Conservation (phyloP, 129 eudicot genomes). For the Logfia minima region DNA sequence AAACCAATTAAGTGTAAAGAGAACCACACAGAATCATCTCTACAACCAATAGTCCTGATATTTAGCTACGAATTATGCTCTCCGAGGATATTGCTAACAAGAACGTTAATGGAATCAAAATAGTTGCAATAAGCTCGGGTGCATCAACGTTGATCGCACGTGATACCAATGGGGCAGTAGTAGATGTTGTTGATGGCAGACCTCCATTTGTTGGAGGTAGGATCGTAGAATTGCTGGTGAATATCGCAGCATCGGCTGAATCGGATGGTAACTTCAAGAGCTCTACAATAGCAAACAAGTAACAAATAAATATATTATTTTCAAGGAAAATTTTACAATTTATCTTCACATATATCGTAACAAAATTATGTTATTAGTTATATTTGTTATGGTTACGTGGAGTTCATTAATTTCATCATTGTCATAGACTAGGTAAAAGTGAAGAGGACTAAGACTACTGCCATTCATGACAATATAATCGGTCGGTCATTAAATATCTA, state of each 20-base stretch:
- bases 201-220: slow-evolving; percentile 16
- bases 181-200: slow-evolving; percentile 11
- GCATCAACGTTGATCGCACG: slow-evolving; percentile 16
- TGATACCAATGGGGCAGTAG: background rate
- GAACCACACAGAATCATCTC: background rate
- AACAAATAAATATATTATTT: too few relatives aligned
- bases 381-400: background rate
- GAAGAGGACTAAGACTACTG: background rate
- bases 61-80: slow-evolving; percentile 12
- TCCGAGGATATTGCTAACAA: slow-evolving; percentile 19
- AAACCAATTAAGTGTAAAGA: slow-evolving; percentile 1
- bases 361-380: too few relatives aligned
- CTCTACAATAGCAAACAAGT: slow-evolving; percentile 3
- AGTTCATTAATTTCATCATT: background rate
- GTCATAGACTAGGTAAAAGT: background rate
- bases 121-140: slow-evolving; percentile 9
- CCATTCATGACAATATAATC: too few relatives aligned
- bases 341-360: too few relatives aligned
- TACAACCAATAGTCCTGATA: background rate
- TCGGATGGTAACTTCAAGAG: slow-evolving; percentile 32
- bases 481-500: too few relatives aligned
- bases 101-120: slow-evolving; percentile 5
- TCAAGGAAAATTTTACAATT: too few relatives aligned
- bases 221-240: slow-evolving; percentile 19
- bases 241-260: slow-evolving; percentile 38